Conservation (phyloP, 108 stramenopile species). For the Fistulifera pelliculosa region DNA sequence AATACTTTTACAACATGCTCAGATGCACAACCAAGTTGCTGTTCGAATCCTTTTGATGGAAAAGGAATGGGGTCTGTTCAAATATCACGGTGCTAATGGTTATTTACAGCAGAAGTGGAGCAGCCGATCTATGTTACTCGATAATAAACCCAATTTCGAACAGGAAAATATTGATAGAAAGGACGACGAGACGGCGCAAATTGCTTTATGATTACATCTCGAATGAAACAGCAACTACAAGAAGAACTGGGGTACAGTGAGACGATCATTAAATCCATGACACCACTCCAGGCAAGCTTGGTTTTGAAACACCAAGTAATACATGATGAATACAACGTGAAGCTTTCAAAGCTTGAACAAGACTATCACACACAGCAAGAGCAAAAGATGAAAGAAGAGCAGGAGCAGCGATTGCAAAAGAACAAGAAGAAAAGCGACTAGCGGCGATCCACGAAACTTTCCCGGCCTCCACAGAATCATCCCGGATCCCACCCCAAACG, state of each 20-base stretch:
- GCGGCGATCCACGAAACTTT: no score
- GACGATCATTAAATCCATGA: background rate
- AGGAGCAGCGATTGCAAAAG: background rate
- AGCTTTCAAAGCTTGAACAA: background rate
- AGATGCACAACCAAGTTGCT: conserved; percentile 18
- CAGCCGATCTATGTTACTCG: background rate
- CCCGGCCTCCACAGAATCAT: no score
- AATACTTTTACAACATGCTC: no score
- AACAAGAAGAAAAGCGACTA: conserved; percentile 1
- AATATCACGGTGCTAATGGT: conserved; percentile 30
- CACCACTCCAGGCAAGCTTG: no score
- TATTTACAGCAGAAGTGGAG: conserved; percentile 24
- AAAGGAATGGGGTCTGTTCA: conserved; percentile 28
- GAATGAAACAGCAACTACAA: conserved; percentile 28
- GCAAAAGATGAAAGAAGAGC: background rate
- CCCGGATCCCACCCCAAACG: no score
- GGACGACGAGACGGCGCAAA: conserved; percentile 9
- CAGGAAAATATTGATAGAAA: background rate
- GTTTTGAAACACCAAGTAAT: no score
- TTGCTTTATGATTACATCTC: conserved; percentile 57
- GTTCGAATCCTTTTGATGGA: conserved; percentile 24
- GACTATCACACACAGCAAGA: conserved; percentile 5
- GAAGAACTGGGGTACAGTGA: conserved; percentile 26
- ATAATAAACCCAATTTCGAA: background rate
- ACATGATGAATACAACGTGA: background rate